These are phyloP conservation scores for Rhizopogon vinicolor DNA, from an alignment of 768 basidiomycete genomes.

Conservation along the genomic window DNA sequence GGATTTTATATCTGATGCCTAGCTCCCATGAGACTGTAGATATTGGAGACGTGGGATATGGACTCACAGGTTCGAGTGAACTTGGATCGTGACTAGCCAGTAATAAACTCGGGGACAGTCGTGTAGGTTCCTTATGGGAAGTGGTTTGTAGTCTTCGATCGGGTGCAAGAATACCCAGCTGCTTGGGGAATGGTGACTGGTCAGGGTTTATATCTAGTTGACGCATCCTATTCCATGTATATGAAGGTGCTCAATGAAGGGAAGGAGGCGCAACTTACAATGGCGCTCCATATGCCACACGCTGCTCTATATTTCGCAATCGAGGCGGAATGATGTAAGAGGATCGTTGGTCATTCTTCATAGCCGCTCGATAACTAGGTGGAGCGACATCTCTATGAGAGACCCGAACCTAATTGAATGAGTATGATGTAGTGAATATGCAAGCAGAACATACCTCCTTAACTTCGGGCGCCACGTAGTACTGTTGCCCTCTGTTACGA, in stretches of 20 bases:
- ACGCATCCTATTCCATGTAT: neutral
- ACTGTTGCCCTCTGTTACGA: neutral
- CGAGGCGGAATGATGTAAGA: neutral
- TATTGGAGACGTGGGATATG: neutral
- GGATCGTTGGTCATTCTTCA: neutral
- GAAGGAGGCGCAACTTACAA: neutral
- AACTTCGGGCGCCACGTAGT: neutral
- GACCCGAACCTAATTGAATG: neutral
- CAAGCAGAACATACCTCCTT: neutral
- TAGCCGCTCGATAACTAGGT: neutral
- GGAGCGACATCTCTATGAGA: neutral
- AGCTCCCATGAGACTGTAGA: neutral
- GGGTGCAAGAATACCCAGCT: neutral
- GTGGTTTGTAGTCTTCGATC: neutral
- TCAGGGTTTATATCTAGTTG: neutral
- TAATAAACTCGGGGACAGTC: neutral
- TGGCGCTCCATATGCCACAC: neutral
- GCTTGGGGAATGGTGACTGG: neutral
- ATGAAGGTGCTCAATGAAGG: neutral
- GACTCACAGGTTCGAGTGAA: neutral
- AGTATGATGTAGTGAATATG: neutral
- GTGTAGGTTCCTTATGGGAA: neutral
- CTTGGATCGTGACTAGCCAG: no score
- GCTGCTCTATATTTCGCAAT: neutral
- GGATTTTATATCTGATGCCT: neutral